Evolutionary conservation across 352 stramenopile genomes (phyloP).

Genomic region (Saprolegnia diclina): DNA sequence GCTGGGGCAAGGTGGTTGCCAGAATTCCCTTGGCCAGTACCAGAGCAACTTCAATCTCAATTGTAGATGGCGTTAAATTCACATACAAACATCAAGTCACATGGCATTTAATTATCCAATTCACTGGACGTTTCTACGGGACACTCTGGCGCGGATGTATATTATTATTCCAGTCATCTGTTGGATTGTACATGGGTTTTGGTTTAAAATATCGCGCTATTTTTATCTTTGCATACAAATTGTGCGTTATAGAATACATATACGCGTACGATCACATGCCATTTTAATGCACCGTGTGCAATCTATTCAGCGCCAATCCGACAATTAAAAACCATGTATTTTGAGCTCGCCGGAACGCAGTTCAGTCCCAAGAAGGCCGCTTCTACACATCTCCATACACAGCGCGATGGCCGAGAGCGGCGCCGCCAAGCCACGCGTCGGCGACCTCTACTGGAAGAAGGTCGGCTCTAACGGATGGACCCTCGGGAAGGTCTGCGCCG

Average conservation of each 20-base stretch:
- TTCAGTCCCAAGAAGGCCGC: not conserved
- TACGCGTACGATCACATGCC: not conserved
- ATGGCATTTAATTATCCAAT: not conserved
- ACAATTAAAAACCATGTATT: not conserved
- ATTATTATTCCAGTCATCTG: not conserved
- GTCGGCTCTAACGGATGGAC: slow-evolving; percentile 54
- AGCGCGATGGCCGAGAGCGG: slow-evolving; percentile 1
- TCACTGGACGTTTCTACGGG: not conserved
- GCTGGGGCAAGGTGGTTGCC: too few species aligned
- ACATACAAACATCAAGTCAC: slow-evolving; percentile 1
- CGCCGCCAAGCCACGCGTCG: slow-evolving; percentile 40
- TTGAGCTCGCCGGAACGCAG: not conserved
- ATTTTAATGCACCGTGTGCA: not conserved
- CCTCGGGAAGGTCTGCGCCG: slow-evolving; percentile 59
- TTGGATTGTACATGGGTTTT: not conserved
- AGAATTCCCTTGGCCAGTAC: not conserved
- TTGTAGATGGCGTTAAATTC: not conserved
- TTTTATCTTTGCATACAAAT: not conserved
- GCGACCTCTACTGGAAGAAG: slow-evolving; percentile 80
- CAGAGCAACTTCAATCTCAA: not conserved
- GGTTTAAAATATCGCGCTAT: not conserved
- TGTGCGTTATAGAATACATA: not conserved
- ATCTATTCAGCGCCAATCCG: not conserved
- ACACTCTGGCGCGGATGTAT: not conserved
- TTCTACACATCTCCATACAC: slow-evolving; percentile 1